Conservation (phyloP, 2,329 filamentous ascomycete genomes). For the Alternaria triticimaculans region DNA sequence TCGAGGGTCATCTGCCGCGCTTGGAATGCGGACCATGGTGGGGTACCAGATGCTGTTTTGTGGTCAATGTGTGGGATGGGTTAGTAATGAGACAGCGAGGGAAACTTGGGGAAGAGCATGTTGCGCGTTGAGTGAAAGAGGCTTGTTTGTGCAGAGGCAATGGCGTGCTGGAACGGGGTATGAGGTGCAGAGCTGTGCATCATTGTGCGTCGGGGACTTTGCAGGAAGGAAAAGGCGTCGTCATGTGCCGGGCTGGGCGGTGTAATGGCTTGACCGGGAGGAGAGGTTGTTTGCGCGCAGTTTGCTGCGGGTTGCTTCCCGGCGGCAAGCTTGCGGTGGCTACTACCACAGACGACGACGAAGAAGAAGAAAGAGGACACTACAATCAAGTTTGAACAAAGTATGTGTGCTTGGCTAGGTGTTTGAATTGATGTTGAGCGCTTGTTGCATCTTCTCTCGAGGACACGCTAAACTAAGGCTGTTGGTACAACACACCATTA, state of each 20-base stretch:
- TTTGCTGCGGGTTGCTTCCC: neutral
- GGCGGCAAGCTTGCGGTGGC: neutral
- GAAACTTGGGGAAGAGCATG: neutral
- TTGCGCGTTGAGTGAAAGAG: conserved; percentile 4
- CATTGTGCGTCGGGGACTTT: neutral
- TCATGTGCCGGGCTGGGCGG: neutral
- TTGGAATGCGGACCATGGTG: neutral
- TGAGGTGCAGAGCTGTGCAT: neutral
- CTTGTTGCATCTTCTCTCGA: conserved; percentile 2
- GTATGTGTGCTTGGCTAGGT: conserved; percentile 1
- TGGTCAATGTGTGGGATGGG: neutral
- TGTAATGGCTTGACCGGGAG: neutral
- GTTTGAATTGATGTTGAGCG: conserved; percentile 2
- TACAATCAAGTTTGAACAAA: neutral
- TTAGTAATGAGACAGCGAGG: neutral
- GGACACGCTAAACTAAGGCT: conserved; percentile 8
- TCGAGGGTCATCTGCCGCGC: neutral
- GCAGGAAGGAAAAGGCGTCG: neutral
- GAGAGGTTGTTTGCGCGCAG: neutral
- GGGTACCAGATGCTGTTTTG: neutral
- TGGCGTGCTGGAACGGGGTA: neutral
- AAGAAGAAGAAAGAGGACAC: neutral
- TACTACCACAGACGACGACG: neutral
- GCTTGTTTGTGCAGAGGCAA: neutral
- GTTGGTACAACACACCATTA: conserved; percentile 16